A percentile compares a stretch with the other conserved stretches of the same genome.
phyloP scores from a whole-genome alignment of 202 grass and related monocot species.

The Panicum hallii region DNA sequence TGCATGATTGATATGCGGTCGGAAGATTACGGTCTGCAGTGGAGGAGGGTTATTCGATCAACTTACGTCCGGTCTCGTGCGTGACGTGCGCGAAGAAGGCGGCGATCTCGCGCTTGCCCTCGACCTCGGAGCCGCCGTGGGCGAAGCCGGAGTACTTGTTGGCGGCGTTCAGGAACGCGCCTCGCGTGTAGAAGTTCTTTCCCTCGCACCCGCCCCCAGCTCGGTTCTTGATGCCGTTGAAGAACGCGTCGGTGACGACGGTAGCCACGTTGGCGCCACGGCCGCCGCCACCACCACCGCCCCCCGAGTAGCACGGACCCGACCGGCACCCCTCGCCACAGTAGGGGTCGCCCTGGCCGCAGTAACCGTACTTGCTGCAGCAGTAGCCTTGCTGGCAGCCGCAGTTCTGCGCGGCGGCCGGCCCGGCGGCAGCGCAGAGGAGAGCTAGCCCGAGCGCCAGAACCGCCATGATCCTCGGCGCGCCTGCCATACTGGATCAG shows the following conservation, averaged over 20 bases:
- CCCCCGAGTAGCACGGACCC: background rate
- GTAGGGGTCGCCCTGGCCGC: slow-evolving; percentile 39
- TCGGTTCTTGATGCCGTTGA: slow-evolving; percentile 63
- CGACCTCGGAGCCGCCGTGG: slow-evolving; percentile 17
- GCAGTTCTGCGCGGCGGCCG: slow-evolving; percentile 56
- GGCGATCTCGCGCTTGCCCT: slow-evolving; percentile 69
- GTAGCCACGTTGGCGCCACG: slow-evolving; percentile 44
- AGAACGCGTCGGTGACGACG: slow-evolving; percentile 64
- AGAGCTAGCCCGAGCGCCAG: slow-evolving; percentile 1
- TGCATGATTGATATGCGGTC: too few relatives aligned
- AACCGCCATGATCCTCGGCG: background rate
- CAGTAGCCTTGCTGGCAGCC: slow-evolving; percentile 51
- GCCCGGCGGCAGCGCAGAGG: background rate
- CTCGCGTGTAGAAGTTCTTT: slow-evolving; percentile 62
- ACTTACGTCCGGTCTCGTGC: slow-evolving; percentile 78
- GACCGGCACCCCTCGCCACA: slow-evolving; percentile 45
- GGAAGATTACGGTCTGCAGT: background rate
- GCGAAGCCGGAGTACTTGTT: slow-evolving; percentile 45
- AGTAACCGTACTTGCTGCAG: slow-evolving; percentile 47
- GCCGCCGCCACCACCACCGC: background rate
- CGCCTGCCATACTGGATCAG: background rate
- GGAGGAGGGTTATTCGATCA: too few relatives aligned
- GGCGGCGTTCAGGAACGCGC: slow-evolving; percentile 50
- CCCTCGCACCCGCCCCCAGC: slow-evolving; percentile 54
- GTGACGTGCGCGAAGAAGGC: slow-evolving; percentile 79